A percentile compares a stretch with the other conserved stretches of the same genome.
These are phyloP conservation scores for Daldinia vernicosa DNA, from an alignment of 495 filamentous ascomycete species.

Conservation along the genomic window DNA sequence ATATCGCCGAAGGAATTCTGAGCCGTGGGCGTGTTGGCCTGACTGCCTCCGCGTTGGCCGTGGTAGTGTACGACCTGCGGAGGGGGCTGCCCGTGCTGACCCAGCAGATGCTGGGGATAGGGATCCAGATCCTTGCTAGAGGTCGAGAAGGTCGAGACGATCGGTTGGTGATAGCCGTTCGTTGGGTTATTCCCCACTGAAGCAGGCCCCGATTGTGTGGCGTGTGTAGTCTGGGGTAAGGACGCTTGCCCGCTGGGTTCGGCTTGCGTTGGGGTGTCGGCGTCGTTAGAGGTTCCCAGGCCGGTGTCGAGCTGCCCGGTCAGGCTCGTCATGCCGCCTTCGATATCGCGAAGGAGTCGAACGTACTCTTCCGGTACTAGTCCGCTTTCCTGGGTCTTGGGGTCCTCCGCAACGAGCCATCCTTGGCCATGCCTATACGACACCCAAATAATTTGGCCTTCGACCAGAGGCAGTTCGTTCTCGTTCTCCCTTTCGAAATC, in stretches of 20 bases:
- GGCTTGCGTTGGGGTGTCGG: constrained; percentile 65
- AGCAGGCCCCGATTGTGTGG: constrained; percentile 50
- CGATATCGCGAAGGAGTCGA: constrained; percentile 88
- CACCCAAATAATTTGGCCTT: constrained; percentile 97
- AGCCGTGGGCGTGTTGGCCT: constrained; percentile 66
- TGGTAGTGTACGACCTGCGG: constrained; percentile 71
- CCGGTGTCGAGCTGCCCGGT: constrained; percentile 54
- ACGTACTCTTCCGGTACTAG: constrained; percentile 98
- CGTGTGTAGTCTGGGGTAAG: constrained; percentile 21
- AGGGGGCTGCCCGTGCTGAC: constrained; percentile 66
- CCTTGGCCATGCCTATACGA: constrained; percentile 95
- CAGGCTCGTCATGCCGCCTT: constrained; percentile 68
- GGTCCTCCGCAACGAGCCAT: constrained; percentile 96
- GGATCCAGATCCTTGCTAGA: constrained; percentile 77
- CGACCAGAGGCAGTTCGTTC: constrained; percentile 90
- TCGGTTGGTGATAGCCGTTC: constrained; percentile 69
- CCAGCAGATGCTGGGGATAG: constrained; percentile 71
- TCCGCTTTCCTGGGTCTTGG: constrained; percentile 83
- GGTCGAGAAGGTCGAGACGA: constrained; percentile 78
- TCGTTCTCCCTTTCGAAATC: constrained; percentile 95
- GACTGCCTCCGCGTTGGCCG: constrained; percentile 66
- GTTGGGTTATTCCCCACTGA: constrained; percentile 55
- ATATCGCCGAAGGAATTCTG: constrained; percentile 52
- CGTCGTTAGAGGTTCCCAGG: constrained; percentile 58
- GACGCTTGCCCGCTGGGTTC: constrained; percentile 53